phyloP scores from a whole-genome alignment of 208 protist species.

The Acanthamoeba castellanii region DNA sequence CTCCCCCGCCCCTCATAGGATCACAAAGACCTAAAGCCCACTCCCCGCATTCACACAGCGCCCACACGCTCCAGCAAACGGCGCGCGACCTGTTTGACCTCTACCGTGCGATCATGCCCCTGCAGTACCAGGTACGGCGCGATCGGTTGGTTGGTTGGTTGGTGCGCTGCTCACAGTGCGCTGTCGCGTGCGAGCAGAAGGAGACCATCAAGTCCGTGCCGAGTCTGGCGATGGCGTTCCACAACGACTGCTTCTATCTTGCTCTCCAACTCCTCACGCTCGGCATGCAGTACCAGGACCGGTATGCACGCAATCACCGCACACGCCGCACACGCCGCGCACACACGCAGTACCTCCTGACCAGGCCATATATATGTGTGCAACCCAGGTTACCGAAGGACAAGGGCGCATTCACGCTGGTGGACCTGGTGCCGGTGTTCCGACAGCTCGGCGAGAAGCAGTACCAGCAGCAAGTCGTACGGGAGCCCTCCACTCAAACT shows the following conservation, averaged over 20 bases:
- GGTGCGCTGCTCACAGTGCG: not conserved
- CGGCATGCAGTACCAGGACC: slow-evolving; percentile 7
- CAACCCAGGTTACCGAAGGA: not conserved
- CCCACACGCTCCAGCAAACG: slow-evolving; percentile 60
- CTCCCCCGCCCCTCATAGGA: not conserved
- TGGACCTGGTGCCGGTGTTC: slow-evolving; percentile 77
- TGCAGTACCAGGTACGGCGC: slow-evolving; percentile 26
- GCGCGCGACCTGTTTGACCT: slow-evolving; percentile 63
- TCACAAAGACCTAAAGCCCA: too few species aligned
- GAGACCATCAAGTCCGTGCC: slow-evolving; percentile 13
- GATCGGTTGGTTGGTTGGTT: too few species aligned
- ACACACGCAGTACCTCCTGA: too few species aligned
- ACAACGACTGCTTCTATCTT: slow-evolving; percentile 78
- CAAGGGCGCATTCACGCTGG: slow-evolving; percentile 50
- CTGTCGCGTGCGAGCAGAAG: not conserved
- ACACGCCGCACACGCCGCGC: not conserved
- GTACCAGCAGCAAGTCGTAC: slow-evolving; percentile 51
- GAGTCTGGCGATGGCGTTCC: slow-evolving; percentile 56
- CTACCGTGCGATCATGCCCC: slow-evolving; percentile 49
- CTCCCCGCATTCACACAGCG: not conserved
- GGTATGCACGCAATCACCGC: not conserved
- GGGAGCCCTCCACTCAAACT: too few species aligned
- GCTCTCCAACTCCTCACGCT: slow-evolving; percentile 76
- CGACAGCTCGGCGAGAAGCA: slow-evolving; percentile 59
- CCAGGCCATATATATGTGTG: not conserved